Evolutionary conservation across 2,329 filamentous ascomycete species (phyloP), one percentile per base, ranked within the genome.

Genomic region (Boeremia lycopersici): DNA sequence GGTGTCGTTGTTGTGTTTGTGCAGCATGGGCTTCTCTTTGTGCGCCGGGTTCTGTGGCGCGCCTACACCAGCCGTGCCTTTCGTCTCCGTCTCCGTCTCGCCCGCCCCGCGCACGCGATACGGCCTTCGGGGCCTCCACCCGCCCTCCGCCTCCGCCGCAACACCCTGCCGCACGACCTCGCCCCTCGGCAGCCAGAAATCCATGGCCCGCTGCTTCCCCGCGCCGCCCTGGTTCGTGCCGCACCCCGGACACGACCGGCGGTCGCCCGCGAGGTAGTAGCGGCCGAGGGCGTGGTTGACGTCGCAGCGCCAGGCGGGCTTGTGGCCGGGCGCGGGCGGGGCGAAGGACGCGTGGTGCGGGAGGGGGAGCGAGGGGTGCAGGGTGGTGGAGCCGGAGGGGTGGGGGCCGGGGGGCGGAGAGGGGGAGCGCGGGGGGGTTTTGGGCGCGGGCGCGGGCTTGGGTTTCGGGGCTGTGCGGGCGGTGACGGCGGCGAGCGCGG

Each of bases 251-350:
- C 69, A 71, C 1, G 53, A 48, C 6, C 55, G 57, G 40, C 56
- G 66, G 33, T 71, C 60, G 10, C 67, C 62, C 6, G 68, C 63
- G 15, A 68, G 58, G 36, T 72, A 72, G 48, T 72, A 72, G 1
- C 69, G 62, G 7, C 69, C 68, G 8, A 71, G 59, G 6, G 62
- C 67, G 17, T 72, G 69, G 19, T 57, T 63, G 12, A 62, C 42
- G 30, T 72, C 68, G 48, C 69, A 72, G 17, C 67, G 61, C 67
- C 67, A 72, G 4, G 68, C 65, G 30, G 40, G 35, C 4, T 63
- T 46, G 2, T 68, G 67, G 5, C 58, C 17, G 2, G 15, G 10
- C 1, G 55, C 25, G 30, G 30, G 36, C 35, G 56, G 51, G 4
- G 59, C 23, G 43, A 62, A 70, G 43, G 61, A 66, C 4, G 55